Evolutionary conservation across 768 basidiomycete species (phyloP), one percentile per base, ranked within the genome.

Genomic region (Astraeus odoratus): DNA sequence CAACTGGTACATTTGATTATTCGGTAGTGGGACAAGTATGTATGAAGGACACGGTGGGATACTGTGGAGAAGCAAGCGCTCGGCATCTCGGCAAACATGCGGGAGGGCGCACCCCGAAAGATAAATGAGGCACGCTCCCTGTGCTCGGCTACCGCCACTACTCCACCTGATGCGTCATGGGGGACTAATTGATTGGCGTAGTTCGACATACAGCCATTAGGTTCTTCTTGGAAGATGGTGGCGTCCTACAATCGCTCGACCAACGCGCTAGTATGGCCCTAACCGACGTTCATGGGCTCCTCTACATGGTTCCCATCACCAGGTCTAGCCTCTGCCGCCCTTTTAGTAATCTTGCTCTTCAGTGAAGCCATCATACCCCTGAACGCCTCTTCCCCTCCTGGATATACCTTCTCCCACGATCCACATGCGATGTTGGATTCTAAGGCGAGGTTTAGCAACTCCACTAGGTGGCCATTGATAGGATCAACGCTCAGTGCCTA

Each of bases 401-500:
- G 63, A 50, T 56, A 67, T 30, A 53, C 54, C 43, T 53, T 66
- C 39, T 65, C 60, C 61, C 62, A 61, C 20, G 65, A 56, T 19
- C 55, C 51, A 44, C 63, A 65, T 15, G 55, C 54, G n/a, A 56
- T 47, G 43, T 54, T 67, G 23, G 67, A 63, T 42, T 91, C 87
- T 16, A 93, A 74, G 3, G 89, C 88, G 44, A 86, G 73, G 52
- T 89, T 87, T 31, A 93, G 73, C 44, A 92, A 67, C 54, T 91
- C 90, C 35, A 90, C 73, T 24, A 87, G 73, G 59, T 89, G 83
- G 4, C 79, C 73, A 54, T 93, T 91, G 47, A 88, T 83, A 8
- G 87, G 88, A 56, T 90, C 85, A 50, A 91, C 71, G 55, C 84
- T 84, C 40, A 93, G 66, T 0, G 87, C 81, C 83, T 87, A 37